These are phyloP conservation scores for Antitrichia curtipendula DNA, from an alignment of 225 moss, liverwort and hornwort genomes.

Conservation along the genomic window DNA sequence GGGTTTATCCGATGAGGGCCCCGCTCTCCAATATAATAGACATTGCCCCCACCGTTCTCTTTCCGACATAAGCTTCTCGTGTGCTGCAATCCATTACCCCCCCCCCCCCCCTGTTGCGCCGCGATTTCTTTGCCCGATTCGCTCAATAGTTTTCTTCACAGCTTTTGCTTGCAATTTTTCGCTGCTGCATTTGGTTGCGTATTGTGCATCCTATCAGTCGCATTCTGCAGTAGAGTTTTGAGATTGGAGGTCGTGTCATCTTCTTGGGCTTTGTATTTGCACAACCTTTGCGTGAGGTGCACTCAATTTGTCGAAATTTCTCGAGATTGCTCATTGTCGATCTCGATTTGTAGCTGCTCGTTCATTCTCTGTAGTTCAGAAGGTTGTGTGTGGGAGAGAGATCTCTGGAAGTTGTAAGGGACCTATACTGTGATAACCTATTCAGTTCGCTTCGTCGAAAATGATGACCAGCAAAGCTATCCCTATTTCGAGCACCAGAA, in stretches of 20 bases:
- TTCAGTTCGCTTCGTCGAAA: background rate
- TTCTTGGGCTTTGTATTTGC: background rate
- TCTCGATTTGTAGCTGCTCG: background rate
- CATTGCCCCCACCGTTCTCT: background rate
- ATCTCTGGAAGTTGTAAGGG: background rate
- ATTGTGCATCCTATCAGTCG: background rate
- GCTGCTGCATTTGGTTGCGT: background rate
- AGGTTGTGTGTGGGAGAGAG: background rate
- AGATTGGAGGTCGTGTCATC: background rate
- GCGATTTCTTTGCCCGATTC: background rate
- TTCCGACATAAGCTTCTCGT: background rate
- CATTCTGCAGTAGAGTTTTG: background rate
- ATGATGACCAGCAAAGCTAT: slow-evolving; percentile 37
- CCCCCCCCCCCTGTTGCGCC: background rate
- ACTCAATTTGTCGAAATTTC: background rate
- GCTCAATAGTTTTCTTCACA: background rate
- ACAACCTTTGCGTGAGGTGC: background rate
- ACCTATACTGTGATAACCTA: background rate
- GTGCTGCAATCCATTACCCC: background rate
- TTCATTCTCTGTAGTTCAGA: background rate
- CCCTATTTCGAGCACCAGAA: slow-evolving; percentile 5
- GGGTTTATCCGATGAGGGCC: slow-evolving; percentile 12
- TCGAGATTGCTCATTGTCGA: background rate
- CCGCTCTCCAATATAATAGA: slow-evolving; percentile 9
- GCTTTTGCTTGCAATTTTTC: background rate